Evolutionary conservation across 2,329 filamentous ascomycete species (phyloP).

Genomic region (Epichloe hybrida): DNA sequence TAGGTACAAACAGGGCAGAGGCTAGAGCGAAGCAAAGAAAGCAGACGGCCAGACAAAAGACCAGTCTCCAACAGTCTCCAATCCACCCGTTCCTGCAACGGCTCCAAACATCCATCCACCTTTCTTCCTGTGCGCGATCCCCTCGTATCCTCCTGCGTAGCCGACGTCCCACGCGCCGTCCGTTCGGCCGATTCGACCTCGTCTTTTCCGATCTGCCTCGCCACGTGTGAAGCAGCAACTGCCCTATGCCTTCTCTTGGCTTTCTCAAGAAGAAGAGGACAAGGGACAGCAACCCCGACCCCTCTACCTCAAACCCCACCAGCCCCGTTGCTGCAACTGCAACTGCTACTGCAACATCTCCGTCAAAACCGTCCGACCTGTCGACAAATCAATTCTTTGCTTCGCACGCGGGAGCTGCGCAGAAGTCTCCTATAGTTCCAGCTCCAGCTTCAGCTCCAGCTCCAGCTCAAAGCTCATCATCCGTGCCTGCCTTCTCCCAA

Average conservation of each 20-base stretch:
- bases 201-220: not conserved
- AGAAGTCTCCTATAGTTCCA: constrained; percentile 7
- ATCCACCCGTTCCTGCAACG: not conserved
- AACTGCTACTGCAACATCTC: constrained; percentile 14
- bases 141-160: constrained; percentile 1
- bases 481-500: constrained; percentile 7
- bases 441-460: constrained; percentile 8
- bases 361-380: constrained; percentile 33
- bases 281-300: constrained; percentile 70
- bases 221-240: constrained; percentile 7
- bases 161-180: not conserved
- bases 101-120: not conserved
- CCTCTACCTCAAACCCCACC: constrained; percentile 50
- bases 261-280: constrained; percentile 98
- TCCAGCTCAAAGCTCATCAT: constrained; percentile 4
- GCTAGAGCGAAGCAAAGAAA: too few species aligned
- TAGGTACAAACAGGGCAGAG: too few species aligned
- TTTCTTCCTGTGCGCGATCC: not conserved
- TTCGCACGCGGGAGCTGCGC: constrained; percentile 6
- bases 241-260: constrained; percentile 78
- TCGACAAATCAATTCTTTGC: constrained; percentile 16
- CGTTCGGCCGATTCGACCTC: constrained; percentile 1
- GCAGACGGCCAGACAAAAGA: not conserved
- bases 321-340: constrained; percentile 43
- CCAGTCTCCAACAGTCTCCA: not conserved